Evolutionary conservation across 495 filamentous ascomycete genomes (phyloP).

Genomic region (Hypoxylon trugodes): DNA sequence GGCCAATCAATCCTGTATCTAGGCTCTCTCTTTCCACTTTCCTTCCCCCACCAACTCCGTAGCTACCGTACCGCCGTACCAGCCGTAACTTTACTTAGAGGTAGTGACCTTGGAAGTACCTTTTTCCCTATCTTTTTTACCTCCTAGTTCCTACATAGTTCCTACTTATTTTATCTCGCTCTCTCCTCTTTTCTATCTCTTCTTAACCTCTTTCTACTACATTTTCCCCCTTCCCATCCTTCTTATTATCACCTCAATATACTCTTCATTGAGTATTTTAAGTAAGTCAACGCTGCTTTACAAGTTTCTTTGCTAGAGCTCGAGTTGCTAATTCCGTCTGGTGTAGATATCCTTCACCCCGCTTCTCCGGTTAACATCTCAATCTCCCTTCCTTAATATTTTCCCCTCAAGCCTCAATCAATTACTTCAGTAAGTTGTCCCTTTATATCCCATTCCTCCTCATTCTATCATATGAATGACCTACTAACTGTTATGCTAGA

Average conservation of each 20-base stretch:
- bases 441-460: background rate
- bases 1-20: too few species aligned
- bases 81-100: background rate
- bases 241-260: background rate
- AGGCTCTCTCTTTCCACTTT: too few species aligned
- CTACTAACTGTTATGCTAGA: slow-evolving; percentile 26
- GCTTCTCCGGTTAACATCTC: slow-evolving; percentile 24
- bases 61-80: too few species aligned
- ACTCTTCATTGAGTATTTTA: slow-evolving; percentile 13
- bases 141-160: too few species aligned
- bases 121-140: too few species aligned
- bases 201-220: slow-evolving; percentile 13
- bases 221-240: background rate
- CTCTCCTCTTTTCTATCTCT: slow-evolving; percentile 30
- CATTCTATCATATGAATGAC: background rate
- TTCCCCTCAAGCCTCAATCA: too few species aligned
- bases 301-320: background rate
- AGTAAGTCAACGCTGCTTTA: background rate
- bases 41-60: slow-evolving; percentile 21
- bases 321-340: slow-evolving; percentile 12
- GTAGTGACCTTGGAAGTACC: too few species aligned
- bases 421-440: slow-evolving; percentile 20
- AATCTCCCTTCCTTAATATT: too few species aligned
- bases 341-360: slow-evolving; percentile 18
- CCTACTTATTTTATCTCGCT: slow-evolving; percentile 18